Conservation (phyloP, 2,329 filamentous ascomycete genomes). For the Phaeomoniella chlamydospora region DNA sequence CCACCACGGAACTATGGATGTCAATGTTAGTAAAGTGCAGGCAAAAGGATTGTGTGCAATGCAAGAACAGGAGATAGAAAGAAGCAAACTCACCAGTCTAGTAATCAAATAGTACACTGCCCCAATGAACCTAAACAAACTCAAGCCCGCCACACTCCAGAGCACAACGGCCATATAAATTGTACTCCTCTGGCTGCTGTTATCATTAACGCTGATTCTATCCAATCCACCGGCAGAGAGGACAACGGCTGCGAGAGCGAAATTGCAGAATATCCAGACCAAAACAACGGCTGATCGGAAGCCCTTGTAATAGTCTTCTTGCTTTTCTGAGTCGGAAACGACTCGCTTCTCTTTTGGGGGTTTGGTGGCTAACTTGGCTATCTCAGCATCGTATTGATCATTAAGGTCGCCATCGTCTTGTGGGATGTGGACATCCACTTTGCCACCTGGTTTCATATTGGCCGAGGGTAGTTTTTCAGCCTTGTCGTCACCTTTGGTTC, state of each 20-base stretch:
- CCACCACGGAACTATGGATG: too few relatives aligned
- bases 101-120: conserved; percentile 87
- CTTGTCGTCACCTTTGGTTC: conserved; percentile 96
- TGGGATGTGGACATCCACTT: conserved; percentile 74
- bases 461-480: conserved; percentile 79
- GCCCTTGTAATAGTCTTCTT: conserved; percentile 97
- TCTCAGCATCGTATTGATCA: conserved; percentile 80
- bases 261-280: conserved; percentile 93
- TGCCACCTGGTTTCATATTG: conserved; percentile 82
- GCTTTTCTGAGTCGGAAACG: conserved; percentile 52
- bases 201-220: conserved; percentile 36
- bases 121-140: conserved; percentile 74
- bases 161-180: conserved; percentile 79
- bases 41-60: too few relatives aligned
- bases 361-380: conserved; percentile 60
- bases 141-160: conserved; percentile 76
- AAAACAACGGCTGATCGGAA: conserved; percentile 86
- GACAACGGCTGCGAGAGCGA: conserved; percentile 74
- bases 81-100: conserved; percentile 56
- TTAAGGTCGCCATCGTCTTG: conserved; percentile 93
- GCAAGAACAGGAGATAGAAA: too few relatives aligned
- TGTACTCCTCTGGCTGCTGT: conserved; percentile 45
- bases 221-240: conserved; percentile 75
- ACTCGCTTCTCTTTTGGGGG: conserved; percentile 48
- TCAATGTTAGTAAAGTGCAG: too few relatives aligned